Base-by-base conservation (phyloP, 2,329 filamentous ascomycete species). In the Furcasterigmium furcatum region DNA sequence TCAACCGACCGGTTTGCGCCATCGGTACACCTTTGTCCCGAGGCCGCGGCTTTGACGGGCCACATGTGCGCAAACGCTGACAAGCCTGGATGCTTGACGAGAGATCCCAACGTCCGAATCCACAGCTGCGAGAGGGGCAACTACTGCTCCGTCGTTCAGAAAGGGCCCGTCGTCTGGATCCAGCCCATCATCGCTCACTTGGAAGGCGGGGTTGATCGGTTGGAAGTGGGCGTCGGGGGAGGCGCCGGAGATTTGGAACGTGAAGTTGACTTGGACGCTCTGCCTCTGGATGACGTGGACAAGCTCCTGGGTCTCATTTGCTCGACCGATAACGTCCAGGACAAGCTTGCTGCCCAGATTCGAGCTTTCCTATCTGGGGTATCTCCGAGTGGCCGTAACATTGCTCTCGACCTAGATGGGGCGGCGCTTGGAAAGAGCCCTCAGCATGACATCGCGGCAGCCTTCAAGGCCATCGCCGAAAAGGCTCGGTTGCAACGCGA, bases 41-140 rank as follows among this genome's bases (percentile, higher is more conserved):
- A 90, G 57, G 85, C 81, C 0, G 73, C 87, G 3, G 79, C 79
- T 5, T 72, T 96, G 9, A 82, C 79, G 12, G 90, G 91, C 0
- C 92, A 86, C 58, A 74, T 77, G 45, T 83, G 86, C 42, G 91
- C 88, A 2, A 95, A 96, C 55, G 74, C 73, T 2, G 67, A 73
- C 12, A 79, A 87, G 25, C 63, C 74, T 0, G 91, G 91, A 3
- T 94, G 86, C 57, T 67, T 96, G 21, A 95, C 88, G 0, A 68
- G 70, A 0, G 71, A 85, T 20, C 62, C 76, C 20, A 68, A 71
- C 18, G 82, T 80, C 1, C 80, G 86, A 3, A 72, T 97, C 7
- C 92, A 97, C 62, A 95, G 89, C 57, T 96, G 92, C 55, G 91
- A 95, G 57, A 85, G 81, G 51, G 87, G 84, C 0, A 80, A 77